Conservation (phyloP, 805 yeast genomes). For the Tetrapisispora nanseiensis region DNA sequence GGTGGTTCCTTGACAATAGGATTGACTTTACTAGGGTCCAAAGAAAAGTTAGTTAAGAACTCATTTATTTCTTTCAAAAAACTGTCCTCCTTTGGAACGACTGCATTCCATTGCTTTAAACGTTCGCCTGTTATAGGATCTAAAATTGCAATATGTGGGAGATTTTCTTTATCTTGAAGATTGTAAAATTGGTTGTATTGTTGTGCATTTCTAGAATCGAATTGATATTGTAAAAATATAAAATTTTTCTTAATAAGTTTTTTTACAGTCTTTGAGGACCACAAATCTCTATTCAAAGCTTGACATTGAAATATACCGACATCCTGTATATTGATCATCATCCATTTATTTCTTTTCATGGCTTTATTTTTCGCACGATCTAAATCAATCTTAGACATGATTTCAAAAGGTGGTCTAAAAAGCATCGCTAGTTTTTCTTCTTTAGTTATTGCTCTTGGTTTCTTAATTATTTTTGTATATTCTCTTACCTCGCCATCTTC, state of each 20-base stretch:
- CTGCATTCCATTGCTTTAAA: conserved; percentile 61
- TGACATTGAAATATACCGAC: conserved; percentile 79
- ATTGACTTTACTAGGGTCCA: conserved; percentile 52
- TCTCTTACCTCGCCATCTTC: conserved; percentile 32
- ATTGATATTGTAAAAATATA: conserved; percentile 76
- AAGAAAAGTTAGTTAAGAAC: conserved; percentile 56
- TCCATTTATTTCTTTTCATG: conserved; percentile 56
- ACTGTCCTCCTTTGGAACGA: conserved; percentile 45
- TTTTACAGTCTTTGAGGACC: conserved; percentile 67
- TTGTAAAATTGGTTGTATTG: conserved; percentile 67
- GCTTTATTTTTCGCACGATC: conserved; percentile 68
- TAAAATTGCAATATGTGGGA: conserved; percentile 83
- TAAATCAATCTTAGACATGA: conserved; percentile 59
- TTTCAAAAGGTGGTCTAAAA: conserved; percentile 90
- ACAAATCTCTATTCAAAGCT: conserved; percentile 82
- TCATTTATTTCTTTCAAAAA: conserved; percentile 63
- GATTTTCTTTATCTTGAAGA: conserved; percentile 36
- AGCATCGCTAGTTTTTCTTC: conserved; percentile 61
- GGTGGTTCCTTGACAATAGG: conserved; percentile 56
- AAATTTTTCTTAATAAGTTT: conserved; percentile 56
- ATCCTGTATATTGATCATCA: conserved; percentile 82
- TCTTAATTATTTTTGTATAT: conserved; percentile 21
- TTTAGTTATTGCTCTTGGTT: conserved; percentile 18
- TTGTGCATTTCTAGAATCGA: conserved; percentile 65
- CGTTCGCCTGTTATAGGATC: conserved; percentile 97